These are phyloP conservation scores for Nicotiana undulata DNA, from an alignment of 257 asterid genomes.

Conservation along the genomic window DNA sequence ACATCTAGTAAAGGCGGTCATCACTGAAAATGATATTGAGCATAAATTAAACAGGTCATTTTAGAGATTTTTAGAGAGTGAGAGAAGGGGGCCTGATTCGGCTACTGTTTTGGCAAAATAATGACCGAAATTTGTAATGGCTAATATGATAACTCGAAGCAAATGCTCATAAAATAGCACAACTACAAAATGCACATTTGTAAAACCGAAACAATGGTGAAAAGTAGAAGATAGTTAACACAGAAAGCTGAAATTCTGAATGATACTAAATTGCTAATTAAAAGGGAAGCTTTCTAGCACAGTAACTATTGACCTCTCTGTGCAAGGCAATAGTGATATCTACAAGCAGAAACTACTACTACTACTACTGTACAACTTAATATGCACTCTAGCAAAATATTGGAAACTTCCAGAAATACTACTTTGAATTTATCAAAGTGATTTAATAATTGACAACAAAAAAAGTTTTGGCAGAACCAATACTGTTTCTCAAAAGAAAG, in stretches of 20 bases:
- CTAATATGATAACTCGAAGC: background rate
- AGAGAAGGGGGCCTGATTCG: background rate
- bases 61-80: background rate
- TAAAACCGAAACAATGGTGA: background rate
- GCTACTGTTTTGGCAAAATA: background rate
- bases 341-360: background rate
- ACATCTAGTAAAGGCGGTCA: background rate
- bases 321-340: background rate
- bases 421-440: background rate
- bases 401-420: conserved; percentile 22
- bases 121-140: background rate
- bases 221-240: background rate
- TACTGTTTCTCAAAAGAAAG: conserved; percentile 15
- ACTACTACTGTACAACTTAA: background rate
- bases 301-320: background rate
- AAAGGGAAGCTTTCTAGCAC: background rate
- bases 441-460: background rate
- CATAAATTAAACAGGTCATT: background rate
- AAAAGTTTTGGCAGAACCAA: conserved; percentile 11
- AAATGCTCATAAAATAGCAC: background rate
- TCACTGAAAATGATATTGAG: background rate
- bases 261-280: background rate
- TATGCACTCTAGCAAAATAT: background rate
- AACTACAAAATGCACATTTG: background rate
- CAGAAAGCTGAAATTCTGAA: background rate